A percentile compares a stretch with the other conserved stretches of the same genome.
These are phyloP conservation scores for Rhododendron molle DNA, from an alignment of 148 eudicot genomes.

Conservation along the genomic window DNA sequence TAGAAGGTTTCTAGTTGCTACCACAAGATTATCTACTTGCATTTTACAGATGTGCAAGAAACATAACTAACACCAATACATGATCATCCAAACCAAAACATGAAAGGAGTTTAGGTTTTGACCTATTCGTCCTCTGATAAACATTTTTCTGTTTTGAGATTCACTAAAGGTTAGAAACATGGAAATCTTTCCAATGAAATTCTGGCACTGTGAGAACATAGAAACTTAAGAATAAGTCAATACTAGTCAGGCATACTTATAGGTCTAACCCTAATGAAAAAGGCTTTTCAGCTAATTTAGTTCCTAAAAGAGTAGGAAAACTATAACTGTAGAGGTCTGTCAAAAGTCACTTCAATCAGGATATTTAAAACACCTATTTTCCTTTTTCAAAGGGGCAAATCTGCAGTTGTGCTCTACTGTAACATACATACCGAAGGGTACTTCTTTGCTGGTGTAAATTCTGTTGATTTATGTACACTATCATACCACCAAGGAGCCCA, in stretches of 20 bases:
- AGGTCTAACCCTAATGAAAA: background rate
- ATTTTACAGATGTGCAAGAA: background rate
- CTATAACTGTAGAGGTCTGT: background rate
- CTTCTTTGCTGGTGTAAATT: constrained; percentile 47
- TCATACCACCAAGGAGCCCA: constrained; percentile 99
- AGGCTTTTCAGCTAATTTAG: background rate
- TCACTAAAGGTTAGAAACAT: background rate
- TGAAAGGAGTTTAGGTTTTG: background rate
- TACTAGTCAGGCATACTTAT: background rate
- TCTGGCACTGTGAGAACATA: background rate
- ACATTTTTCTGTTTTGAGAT: background rate
- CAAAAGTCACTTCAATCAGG: background rate
- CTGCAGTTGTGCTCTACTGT: background rate
- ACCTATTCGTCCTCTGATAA: background rate
- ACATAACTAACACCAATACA: background rate
- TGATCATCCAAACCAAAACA: background rate
- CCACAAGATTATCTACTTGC: background rate
- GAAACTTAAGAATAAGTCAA: background rate
- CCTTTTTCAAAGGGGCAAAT: background rate
- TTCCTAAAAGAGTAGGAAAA: background rate
- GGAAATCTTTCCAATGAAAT: background rate
- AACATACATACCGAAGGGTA: constrained; percentile 58
- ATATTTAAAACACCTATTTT: background rate
- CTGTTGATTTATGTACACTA: constrained; percentile 71
- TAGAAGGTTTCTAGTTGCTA: background rate